Percentiles rank a stretch among this genome's conserved stretches.
These are phyloP conservation scores for Magnusiomyces suaveolens DNA, from an alignment of 1,139 yeast species.

Conservation along the genomic window DNA sequence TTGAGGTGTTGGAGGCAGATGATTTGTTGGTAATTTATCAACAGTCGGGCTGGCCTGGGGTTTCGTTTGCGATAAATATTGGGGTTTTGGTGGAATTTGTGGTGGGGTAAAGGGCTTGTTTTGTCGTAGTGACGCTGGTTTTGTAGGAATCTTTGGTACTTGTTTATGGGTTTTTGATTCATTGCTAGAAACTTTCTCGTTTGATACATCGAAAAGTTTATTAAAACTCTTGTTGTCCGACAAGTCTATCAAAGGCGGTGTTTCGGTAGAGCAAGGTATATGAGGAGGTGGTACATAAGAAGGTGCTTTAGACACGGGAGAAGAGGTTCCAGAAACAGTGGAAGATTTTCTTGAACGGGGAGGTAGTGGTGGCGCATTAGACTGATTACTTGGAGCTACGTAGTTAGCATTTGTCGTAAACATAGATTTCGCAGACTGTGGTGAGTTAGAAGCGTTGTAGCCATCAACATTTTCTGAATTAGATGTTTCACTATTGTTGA, in stretches of 20 bases:
- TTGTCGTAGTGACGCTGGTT: background rate
- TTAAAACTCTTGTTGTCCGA: slow-evolving; percentile 10
- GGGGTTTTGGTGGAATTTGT: slow-evolving; percentile 10
- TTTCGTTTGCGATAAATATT: background rate
- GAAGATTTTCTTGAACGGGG: background rate
- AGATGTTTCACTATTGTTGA: background rate
- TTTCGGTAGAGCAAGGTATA: slow-evolving; percentile 7
- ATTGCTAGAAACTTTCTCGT: background rate
- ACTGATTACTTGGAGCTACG: background rate
- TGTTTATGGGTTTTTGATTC: background rate
- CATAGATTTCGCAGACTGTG: background rate
- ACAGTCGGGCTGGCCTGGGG: background rate
- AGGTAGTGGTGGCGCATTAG: background rate
- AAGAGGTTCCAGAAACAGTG: background rate
- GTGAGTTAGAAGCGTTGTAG: no score
- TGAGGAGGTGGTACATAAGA: slow-evolving; percentile 8
- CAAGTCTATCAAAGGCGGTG: slow-evolving; percentile 19
- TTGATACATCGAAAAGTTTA: background rate
- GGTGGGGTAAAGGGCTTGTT: slow-evolving; percentile 22
- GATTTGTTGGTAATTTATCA: background rate
- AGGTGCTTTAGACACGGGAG: background rate
- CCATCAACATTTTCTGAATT: background rate
- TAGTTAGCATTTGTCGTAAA: background rate
- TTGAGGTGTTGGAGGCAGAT: background rate
- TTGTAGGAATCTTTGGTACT: background rate